These are phyloP conservation scores for Nemania abortiva DNA, from an alignment of 2,329 filamentous ascomycete species.

Conservation along the genomic window DNA sequence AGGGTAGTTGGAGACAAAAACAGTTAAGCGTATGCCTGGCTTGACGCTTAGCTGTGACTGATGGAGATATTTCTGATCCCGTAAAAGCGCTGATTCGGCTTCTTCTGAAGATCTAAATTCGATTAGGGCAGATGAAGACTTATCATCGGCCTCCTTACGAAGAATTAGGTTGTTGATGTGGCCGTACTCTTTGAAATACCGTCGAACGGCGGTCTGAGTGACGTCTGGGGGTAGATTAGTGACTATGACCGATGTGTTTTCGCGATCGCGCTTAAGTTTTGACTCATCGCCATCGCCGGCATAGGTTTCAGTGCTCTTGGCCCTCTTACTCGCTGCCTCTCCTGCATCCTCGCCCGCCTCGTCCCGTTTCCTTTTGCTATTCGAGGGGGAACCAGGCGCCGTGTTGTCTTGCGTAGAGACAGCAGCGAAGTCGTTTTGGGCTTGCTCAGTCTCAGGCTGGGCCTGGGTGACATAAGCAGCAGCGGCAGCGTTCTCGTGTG, in stretches of 20 bases:
- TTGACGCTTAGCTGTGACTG: conserved; percentile 79
- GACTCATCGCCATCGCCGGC: conserved; percentile 52
- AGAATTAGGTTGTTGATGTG: conserved; percentile 82
- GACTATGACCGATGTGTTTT: conserved; percentile 88
- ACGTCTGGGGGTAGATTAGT: conserved; percentile 78
- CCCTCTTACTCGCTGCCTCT: conserved; percentile 74
- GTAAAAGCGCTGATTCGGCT: conserved; percentile 81
- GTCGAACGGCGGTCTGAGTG: conserved; percentile 78
- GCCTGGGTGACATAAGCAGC: conserved; percentile 60
- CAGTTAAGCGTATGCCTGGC: conserved; percentile 80
- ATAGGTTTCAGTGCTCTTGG: conserved; percentile 61
- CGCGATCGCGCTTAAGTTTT: conserved; percentile 81
- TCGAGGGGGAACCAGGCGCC: conserved; percentile 54
- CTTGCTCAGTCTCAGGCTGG: conserved; percentile 51
- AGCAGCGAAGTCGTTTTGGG: conserved; percentile 53
- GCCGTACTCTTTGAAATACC: conserved; percentile 94
- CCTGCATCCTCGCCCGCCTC: conserved; percentile 62
- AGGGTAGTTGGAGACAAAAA: conserved; percentile 94
- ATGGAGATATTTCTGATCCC: conserved; percentile 83
- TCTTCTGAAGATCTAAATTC: conserved; percentile 88
- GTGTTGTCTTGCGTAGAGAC: conserved; percentile 44
- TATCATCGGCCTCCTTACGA: conserved; percentile 69
- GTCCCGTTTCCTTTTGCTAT: conserved; percentile 81
- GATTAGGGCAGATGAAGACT: conserved; percentile 77
- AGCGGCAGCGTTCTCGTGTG: conserved; percentile 73